These are phyloP conservation scores for Fusarium brevicatenulatum DNA, from an alignment of 2,329 filamentous ascomycete genomes.

Conservation along the genomic window DNA sequence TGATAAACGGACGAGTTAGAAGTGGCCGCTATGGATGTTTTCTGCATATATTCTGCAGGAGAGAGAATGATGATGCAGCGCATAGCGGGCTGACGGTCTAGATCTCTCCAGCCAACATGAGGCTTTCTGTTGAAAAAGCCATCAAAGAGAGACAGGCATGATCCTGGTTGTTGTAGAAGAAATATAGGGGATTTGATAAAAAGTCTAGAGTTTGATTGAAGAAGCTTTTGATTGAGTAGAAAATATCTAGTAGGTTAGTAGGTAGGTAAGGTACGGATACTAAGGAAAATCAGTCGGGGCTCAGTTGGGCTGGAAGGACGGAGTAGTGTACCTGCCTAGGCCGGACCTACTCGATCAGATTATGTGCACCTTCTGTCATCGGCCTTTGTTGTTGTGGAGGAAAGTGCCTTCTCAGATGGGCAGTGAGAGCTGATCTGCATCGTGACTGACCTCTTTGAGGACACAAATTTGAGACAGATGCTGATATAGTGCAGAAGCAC, in stretches of 20 bases:
- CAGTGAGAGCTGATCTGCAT: slow-evolving; percentile 8
- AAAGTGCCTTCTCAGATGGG: background rate
- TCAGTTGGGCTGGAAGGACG: background rate
- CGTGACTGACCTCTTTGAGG: background rate
- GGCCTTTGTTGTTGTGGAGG: background rate
- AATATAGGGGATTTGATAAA: background rate
- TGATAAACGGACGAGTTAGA: slow-evolving; percentile 7
- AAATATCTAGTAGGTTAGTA: background rate
- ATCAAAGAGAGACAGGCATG: slow-evolving; percentile 9
- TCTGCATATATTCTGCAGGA: slow-evolving; percentile 32
- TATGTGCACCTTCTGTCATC: background rate
- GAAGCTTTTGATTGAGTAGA: slow-evolving; percentile 3
- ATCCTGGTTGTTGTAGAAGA: background rate
- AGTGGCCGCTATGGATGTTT: slow-evolving; percentile 20
- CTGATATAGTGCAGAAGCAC: background rate
- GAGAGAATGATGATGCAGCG: slow-evolving; percentile 23
- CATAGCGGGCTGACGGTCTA: slow-evolving; percentile 28
- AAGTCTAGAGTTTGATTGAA: slow-evolving; percentile 3
- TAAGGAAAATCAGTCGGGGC: background rate
- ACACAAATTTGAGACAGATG: slow-evolving; percentile 1
- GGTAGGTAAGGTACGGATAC: background rate
- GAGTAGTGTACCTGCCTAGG: background rate
- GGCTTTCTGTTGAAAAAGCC: slow-evolving; percentile 6
- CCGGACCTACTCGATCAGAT: background rate
- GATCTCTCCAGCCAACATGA: slow-evolving; percentile 15